A percentile compares a stretch with the other conserved stretches of the same genome.
Conservation (phyloP, 805 yeast genomes). For the Pichia cephalocereana region DNA sequence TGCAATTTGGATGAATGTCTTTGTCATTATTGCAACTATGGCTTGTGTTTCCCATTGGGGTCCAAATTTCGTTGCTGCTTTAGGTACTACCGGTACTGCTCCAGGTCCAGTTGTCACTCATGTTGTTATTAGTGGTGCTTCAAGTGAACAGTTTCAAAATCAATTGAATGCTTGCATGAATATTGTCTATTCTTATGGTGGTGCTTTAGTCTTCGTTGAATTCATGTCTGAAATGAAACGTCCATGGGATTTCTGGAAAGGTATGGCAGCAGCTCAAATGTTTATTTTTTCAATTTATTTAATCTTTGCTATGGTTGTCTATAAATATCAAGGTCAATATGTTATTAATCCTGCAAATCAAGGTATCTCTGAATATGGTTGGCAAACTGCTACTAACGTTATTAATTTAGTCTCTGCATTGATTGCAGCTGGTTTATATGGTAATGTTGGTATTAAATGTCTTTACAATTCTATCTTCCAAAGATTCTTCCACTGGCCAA, state of each 20-base stretch:
- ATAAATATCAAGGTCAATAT: conserved; percentile 38
- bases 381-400: conserved; percentile 36
- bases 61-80: conserved; percentile 28
- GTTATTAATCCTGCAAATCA: conserved; percentile 35
- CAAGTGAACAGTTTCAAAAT: conserved; percentile 20
- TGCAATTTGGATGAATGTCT: conserved; percentile 40
- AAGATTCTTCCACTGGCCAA: conserved; percentile 26
- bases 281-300: conserved; percentile 33
- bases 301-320: conserved; percentile 34
- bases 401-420: conserved; percentile 32
- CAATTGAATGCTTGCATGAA: conserved; percentile 24
- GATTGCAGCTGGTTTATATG: conserved; percentile 38
- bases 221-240: conserved; percentile 39
- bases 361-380: conserved; percentile 29
- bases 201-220: conserved; percentile 39
- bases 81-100: conserved; percentile 7
- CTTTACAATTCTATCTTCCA: conserved; percentile 30
- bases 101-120: conserved; percentile 23
- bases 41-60: conserved; percentile 27
- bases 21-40: conserved; percentile 36
- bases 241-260: conserved; percentile 42
- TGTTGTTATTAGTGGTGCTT: conserved; percentile 12
- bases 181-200: conserved; percentile 42
- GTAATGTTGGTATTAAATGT: conserved; percentile 38
- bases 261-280: conserved; percentile 34